Evolutionary conservation across 768 basidiomycete genomes (phyloP), one percentile per base, ranked within the genome.

Genomic region (Asterophora lycoperdoides): DNA sequence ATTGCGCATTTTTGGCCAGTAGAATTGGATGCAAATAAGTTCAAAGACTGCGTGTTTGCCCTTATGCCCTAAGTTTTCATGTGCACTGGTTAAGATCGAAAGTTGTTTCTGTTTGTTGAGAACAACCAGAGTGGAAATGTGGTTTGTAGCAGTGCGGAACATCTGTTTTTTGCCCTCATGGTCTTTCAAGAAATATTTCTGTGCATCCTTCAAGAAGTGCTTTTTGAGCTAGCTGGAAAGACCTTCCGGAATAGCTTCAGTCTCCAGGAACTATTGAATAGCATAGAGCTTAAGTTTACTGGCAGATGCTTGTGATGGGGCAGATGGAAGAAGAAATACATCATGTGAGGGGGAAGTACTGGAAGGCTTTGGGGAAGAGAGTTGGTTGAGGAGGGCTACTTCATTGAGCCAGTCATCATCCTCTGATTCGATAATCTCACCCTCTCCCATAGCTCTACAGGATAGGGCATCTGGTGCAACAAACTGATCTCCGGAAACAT

Each of bases 1-100:
- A 17, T 32, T 30, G 9, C 48, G 48, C 20, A 66, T 49, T 13
- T 28, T 37, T 0, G 64, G 68, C 68, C 68, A 69, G 61, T 63
- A 69, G 46, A 62, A 65, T 1, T 60, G 55, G 19, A 64, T 57
- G 4, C 15, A 14, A 1, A 69, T 13, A 3, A 51, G 56, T 1
- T 45, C 28, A 8, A 44, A 36, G 3, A 58, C 62, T 0, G 62
- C 45, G 35, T 56, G 64, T 41, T 64, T 56, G 9, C 64, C 64
- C 34, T 54, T 57, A 42, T 67, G 63, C 0, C 64, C 63, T 15
- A 55, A 15, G 4, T 48, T 30, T 3, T 60, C 54, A 36, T 65
- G 63, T 0, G 58, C 61, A 17, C 53, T 34, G 10, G 28, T 26
- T 4, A 57, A 42, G n/a, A 57, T 51, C 3, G 11, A 44, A 0